Conservation (phyloP, 768 basidiomycete species). For the Lactarius sp. region DNA sequence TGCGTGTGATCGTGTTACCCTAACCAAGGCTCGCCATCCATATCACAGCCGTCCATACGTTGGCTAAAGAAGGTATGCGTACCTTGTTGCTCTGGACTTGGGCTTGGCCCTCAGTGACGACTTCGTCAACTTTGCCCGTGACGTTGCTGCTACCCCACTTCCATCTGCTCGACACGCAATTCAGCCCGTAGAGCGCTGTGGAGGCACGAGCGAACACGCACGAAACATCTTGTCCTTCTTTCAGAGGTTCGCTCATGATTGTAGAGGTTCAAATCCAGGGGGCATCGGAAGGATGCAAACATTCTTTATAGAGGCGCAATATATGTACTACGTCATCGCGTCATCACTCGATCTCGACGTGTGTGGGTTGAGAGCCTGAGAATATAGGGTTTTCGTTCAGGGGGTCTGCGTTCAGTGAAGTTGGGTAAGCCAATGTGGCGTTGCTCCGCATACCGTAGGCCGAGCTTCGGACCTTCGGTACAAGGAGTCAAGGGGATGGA, state of each 20-base stretch:
- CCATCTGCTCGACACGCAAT: neutral
- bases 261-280: neutral
- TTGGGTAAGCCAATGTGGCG: too few species aligned
- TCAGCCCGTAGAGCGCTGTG: neutral
- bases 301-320: neutral
- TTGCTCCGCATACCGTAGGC: too few species aligned
- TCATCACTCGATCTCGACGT: neutral
- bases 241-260: constrained; percentile 11
- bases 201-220: neutral
- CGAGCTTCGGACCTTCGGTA: too few species aligned
- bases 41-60: neutral
- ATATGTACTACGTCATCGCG: constrained; percentile 4
- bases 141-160: constrained; percentile 17
- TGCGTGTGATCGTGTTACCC: constrained; percentile 43
- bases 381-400: neutral
- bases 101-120: constrained; percentile 41
- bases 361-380: neutral
- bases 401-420: too few species aligned
- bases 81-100: constrained; percentile 46
- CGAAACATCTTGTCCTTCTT: constrained; percentile 16
- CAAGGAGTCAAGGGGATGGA: too few species aligned
- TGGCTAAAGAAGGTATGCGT: neutral
- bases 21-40: constrained; percentile 11
- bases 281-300: neutral
- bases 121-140: constrained; percentile 10